Evolutionary conservation across 345 rosid genomes (phyloP).

Genomic region (Eucalyptus melliodora): DNA sequence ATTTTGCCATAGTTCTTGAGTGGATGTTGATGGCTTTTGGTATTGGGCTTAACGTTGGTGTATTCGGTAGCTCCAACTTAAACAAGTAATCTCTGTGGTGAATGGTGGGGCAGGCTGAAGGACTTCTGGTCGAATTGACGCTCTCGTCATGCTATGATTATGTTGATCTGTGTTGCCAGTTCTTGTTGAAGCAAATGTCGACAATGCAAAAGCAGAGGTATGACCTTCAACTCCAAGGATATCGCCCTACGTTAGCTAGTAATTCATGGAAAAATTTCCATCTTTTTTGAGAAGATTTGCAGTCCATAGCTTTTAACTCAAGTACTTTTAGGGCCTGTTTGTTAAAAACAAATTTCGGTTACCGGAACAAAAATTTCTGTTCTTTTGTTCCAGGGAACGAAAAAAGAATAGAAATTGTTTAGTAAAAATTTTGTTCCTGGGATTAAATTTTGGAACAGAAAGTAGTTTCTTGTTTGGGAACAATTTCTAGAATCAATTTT

Average conservation of each 20-base stretch:
- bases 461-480: no score
- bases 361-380: no score
- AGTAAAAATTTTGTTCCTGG: no score
- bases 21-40: not conserved
- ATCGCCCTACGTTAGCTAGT: not conserved
- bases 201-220: conserved; percentile 66
- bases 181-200: conserved; percentile 53
- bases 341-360: no score
- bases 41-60: not conserved
- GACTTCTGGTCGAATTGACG: conserved; percentile 60
- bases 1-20: not conserved
- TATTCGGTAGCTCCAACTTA: not conserved
- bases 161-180: conserved; percentile 53
- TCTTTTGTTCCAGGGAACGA: no score
- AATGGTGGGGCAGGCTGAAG: conserved; percentile 52
- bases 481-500: no score
- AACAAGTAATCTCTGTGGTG: not conserved
- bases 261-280: not conserved
- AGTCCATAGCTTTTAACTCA: not conserved
- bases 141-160: conserved; percentile 59
- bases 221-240: not conserved
- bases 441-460: no score
- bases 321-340: not conserved
- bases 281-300: not conserved
- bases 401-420: no score